Evolutionary conservation across 257 asterid species (phyloP), one percentile per base, ranked within the genome.

Genomic region (Penstemon eatonii): DNA sequence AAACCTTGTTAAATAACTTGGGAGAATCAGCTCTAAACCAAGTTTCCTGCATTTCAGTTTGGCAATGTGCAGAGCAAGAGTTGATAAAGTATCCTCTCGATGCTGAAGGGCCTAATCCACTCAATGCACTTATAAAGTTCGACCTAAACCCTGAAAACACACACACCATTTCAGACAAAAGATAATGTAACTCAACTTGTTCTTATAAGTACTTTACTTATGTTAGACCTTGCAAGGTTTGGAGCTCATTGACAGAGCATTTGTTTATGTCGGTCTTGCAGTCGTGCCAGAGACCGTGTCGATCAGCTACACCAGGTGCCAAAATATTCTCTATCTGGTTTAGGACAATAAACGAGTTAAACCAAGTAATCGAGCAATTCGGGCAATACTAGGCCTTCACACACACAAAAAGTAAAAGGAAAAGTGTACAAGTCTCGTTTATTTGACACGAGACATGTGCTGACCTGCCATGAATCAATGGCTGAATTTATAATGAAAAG

Each of bases 381-480:
- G 19, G 8, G 36, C 43, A 57, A 25, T 5, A 49, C 18, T 15
- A 15, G 18, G 18, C 18, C 18, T 15, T 15, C 54, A 49, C n/a
- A 49, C 18, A 9, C 54, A 9, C 18, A 49, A 49, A n/a, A 49
- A 10, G 4, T 3, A 49, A 45, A 3, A 12, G 41, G 7, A 47
- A 15, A 15, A 47, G 10, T 46, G 11, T 64, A 11, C 43, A 4
- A 9, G 25, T 25, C 33, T 25, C 33, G 33, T 25, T 25, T 40
- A 50, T 50, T 37, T 41, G 7, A 56, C 57, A 54, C 42, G 19
- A 13, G 56, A 68, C 55, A 38, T 65, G 70, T 3, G 60, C 92
- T 81, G n/a, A 90, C 98, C 97, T 93, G 99, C 96, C 97, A 90
- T 41, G 96, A 87, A 83, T 93, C 99, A 67, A 82, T 82, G 55